phyloP scores from a whole-genome alignment of 345 rosid species.

The Brassica rapa region DNA sequence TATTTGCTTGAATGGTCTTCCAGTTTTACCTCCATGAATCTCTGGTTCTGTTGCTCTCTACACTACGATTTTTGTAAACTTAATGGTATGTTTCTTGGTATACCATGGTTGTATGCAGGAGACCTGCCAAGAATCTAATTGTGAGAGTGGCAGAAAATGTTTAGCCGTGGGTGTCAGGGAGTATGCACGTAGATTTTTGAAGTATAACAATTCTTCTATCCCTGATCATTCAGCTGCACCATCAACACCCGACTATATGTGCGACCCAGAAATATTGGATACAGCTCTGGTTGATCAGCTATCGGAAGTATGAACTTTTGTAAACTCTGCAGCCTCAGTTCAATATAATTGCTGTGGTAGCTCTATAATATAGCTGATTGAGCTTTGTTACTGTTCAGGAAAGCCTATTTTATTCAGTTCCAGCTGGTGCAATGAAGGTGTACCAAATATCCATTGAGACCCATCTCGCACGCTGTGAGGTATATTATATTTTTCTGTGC shows the following conservation, averaged over 20 bases:
- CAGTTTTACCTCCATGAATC: slow-evolving; percentile 4
- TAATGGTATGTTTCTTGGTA: slow-evolving; percentile 18
- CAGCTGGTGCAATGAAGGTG: slow-evolving; percentile 77
- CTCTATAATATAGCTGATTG: slow-evolving; percentile 25
- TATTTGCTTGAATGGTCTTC: slow-evolving; percentile 16
- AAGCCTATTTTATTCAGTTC: slow-evolving; percentile 87
- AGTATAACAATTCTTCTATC: slow-evolving; percentile 50
- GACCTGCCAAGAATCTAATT: slow-evolving; percentile 43
- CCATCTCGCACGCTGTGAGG: slow-evolving; percentile 52
- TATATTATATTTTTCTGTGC: slow-evolving; percentile 21
- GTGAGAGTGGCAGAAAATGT: slow-evolving; percentile 44
- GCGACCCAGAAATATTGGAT: slow-evolving; percentile 59
- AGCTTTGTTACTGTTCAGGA: slow-evolving; percentile 61
- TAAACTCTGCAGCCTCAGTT: slow-evolving; percentile 12
- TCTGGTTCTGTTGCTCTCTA: slow-evolving; percentile 22
- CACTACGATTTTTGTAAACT: slow-evolving; percentile 15
- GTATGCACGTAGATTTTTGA: slow-evolving; percentile 87
- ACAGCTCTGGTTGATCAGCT: slow-evolving; percentile 68
- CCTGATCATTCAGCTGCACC: slow-evolving; percentile 66
- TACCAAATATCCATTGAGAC: slow-evolving; percentile 83
- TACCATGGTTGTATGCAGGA: slow-evolving; percentile 49
- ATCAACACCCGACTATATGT: slow-evolving; percentile 57
- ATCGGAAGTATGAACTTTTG: slow-evolving; percentile 68
- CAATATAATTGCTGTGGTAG: slow-evolving; percentile 9
- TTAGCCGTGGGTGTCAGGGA: slow-evolving; percentile 49